phyloP scores from a whole-genome alignment of 139 green algal species.

The Spirogloea muscicola region DNA sequence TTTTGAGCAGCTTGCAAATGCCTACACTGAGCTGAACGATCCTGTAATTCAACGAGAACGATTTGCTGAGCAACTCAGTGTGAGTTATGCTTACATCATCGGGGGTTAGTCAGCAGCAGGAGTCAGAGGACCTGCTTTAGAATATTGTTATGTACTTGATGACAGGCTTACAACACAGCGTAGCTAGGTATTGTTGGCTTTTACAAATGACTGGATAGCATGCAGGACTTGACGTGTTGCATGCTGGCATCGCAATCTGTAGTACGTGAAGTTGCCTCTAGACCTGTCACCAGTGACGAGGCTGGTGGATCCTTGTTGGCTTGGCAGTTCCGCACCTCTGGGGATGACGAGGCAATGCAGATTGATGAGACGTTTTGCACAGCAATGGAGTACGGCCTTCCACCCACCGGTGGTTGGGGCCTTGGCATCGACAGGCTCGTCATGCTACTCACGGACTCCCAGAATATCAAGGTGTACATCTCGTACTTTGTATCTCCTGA shows the following conservation, averaged over 20 bases:
- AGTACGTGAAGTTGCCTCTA: no score
- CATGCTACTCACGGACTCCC: conserved; percentile 95
- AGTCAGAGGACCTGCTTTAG: no score
- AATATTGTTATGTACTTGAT: no score
- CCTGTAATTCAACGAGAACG: conserved; percentile 88
- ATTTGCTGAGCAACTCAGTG: conserved; percentile 82
- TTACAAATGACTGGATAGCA: no score
- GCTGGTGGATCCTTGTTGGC: not conserved
- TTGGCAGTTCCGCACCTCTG: conserved; percentile 61
- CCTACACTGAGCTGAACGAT: conserved; percentile 99
- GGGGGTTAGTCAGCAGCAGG: no score
- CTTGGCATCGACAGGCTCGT: conserved; percentile 96
- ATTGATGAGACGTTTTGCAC: conserved; percentile 96
- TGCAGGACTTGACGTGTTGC: no score
- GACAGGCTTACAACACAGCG: no score
- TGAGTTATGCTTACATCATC: no score
- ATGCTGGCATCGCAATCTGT: no score
- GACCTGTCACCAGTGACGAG: no score
- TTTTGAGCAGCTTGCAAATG: conserved; percentile 71
- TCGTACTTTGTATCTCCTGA: not conserved
- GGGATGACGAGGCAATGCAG: conserved; percentile 98
- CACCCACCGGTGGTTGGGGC: conserved; percentile 95
- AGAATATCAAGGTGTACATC: conserved; percentile 98
- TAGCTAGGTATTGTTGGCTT: no score
- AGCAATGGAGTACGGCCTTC: conserved; percentile 94